phyloP scores from a whole-genome alignment of 108 stramenopile genomes.

The Discostella stelligeroides region DNA sequence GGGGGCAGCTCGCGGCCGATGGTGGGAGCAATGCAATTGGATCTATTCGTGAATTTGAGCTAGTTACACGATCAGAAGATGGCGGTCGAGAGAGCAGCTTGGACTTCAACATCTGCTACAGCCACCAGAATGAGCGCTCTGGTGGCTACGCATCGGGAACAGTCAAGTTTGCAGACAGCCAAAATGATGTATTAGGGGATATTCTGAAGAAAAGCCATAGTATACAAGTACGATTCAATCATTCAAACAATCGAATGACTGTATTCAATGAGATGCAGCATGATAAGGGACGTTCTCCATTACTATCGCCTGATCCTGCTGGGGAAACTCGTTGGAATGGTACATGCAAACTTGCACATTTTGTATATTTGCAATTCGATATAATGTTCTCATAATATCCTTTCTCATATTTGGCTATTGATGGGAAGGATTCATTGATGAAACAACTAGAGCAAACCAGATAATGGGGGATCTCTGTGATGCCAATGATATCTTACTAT shows the following conservation, averaged over 20 bases:
- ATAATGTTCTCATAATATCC: too few relatives aligned
- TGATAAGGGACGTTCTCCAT: neutral
- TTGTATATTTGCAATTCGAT: too few relatives aligned
- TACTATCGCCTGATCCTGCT: conserved; percentile 7
- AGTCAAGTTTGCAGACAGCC: conserved; percentile 5
- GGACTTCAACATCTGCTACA: conserved; percentile 4
- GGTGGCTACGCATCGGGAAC: conserved; percentile 17
- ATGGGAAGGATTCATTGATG: neutral
- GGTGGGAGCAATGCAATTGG: conserved; percentile 20
- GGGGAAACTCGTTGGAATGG: too few relatives aligned
- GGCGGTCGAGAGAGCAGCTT: too few relatives aligned
- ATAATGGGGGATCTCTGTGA: neutral
- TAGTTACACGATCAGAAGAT: too few relatives aligned
- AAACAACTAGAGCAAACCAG: conserved; percentile 3
- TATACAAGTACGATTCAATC: neutral
- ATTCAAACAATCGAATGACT: neutral
- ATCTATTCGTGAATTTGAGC: too few relatives aligned
- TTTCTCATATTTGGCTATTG: too few relatives aligned
- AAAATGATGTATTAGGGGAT: neutral
- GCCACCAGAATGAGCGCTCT: conserved; percentile 26
- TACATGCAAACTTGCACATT: too few relatives aligned
- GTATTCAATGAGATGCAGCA: neutral
- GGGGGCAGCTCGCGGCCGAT: conserved; percentile 3
- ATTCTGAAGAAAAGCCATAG: neutral
- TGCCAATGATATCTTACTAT: neutral